Evolutionary conservation across 805 yeast species (phyloP).

Genomic region (Wickerhamiella cacticola): DNA sequence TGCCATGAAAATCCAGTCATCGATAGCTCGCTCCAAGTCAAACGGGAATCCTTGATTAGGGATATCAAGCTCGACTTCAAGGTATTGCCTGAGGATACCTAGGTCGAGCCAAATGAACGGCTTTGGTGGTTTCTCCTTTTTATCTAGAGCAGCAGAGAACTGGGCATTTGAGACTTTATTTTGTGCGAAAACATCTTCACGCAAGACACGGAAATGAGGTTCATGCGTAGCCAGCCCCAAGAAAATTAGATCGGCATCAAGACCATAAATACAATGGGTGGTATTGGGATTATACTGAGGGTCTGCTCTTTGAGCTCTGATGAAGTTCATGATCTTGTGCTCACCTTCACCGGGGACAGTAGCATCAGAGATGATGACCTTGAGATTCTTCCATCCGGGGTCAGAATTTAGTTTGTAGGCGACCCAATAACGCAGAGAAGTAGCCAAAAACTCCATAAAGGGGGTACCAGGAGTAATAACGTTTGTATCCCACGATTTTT

Average conservation of each 20-base stretch:
- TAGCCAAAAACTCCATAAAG: slow-evolving; percentile 83
- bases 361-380: slow-evolving; percentile 87
- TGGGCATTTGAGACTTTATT: slow-evolving; percentile 34
- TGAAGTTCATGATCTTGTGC: slow-evolving; percentile 93
- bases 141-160: slow-evolving; percentile 29
- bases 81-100: slow-evolving; percentile 74
- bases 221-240: slow-evolving; percentile 95
- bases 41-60: slow-evolving; percentile 60
- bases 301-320: slow-evolving; percentile 77
- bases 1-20: slow-evolving; percentile 98
- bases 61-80: slow-evolving; percentile 65
- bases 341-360: slow-evolving; percentile 99
- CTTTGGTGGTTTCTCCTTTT: slow-evolving; percentile 29
- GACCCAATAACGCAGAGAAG: slow-evolving; percentile 78
- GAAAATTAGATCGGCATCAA: slow-evolving; percentile 96
- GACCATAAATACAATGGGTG: slow-evolving; percentile 89
- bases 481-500: slow-evolving; percentile 83
- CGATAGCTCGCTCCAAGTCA: slow-evolving; percentile 90
- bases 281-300: slow-evolving; percentile 87
- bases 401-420: slow-evolving; percentile 77
- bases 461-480: slow-evolving; percentile 99
- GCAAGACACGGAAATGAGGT: slow-evolving; percentile 83
- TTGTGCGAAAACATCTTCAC: slow-evolving; percentile 94
- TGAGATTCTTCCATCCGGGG: slow-evolving; percentile 85
- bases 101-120: slow-evolving; percentile 94